Base-by-base conservation (phyloP, 192 early-diverging fungal species). In the Linnemannia elongata region DNA sequence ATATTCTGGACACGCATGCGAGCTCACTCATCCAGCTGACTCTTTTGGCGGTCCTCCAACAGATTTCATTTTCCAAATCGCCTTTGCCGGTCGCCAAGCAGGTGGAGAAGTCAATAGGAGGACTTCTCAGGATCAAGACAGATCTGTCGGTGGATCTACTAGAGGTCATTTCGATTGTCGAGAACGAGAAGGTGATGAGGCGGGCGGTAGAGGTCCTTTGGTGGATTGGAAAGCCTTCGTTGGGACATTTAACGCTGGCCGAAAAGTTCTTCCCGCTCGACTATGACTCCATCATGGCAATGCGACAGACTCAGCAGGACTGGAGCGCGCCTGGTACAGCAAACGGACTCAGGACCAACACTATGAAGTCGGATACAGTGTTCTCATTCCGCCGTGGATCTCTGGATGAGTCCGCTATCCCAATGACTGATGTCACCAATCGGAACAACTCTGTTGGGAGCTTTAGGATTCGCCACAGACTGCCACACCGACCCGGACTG, bases 1-100 rank as follows among this genome's bases (percentile, higher is more conserved):
- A 83, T 35, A 87, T 80, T 5, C 81, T 92, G 54, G 83, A 85
- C n/a, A 72, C 86, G 35, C 88, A 91, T 38, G 81, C 86, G 18
- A 88, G 82, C 63, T 91, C 91, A 33, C 74, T 93, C n/a, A 90
- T 92, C 52, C 81, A 90, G 24, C 78, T 92, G 10, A 88, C 92
- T 27, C 76, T 93, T 2, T 81, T 87, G 33, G 82, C 90, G 1
- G 80, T 92, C 22, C 82, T 93, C 22, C 92, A 91, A 77, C 89
- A 91, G 57, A 82, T 91, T 1, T 83, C 74, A 2, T 76, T 90
- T 35, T 72, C 84, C 10, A 80, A 81, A 24, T 85, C 89, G 33
- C 79, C 89, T n/a, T 49, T 90, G 24, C 80, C 82, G n/a, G 87
- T 90, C 3, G 86, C 85, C 30, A 82, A 89, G 69, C 88, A 91